These are phyloP conservation scores for Blastomyces silverae DNA, from an alignment of 2,329 filamentous ascomycete species.

Conservation along the genomic window DNA sequence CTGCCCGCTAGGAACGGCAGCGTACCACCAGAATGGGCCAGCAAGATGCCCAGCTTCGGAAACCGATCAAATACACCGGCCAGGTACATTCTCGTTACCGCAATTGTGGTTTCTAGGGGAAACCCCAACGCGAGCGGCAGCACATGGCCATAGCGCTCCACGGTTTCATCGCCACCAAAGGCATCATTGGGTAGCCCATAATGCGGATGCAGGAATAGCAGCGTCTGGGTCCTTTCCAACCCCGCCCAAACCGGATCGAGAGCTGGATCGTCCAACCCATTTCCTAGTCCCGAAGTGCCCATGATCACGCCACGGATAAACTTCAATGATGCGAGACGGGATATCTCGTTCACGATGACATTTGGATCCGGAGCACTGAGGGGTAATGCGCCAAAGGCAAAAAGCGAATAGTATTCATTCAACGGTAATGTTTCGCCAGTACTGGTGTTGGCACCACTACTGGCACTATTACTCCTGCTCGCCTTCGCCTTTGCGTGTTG, in stretches of 20 bases:
- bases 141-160: slow-evolving; percentile 74
- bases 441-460: background rate
- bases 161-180: slow-evolving; percentile 67
- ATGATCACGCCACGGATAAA: slow-evolving; percentile 81
- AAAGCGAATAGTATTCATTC: slow-evolving; percentile 59
- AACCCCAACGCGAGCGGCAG: slow-evolving; percentile 80
- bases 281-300: slow-evolving; percentile 72
- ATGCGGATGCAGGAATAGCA: slow-evolving; percentile 84
- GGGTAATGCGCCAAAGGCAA: slow-evolving; percentile 76
- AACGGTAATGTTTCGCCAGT: slow-evolving; percentile 14
- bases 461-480: background rate
- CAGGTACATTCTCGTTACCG: slow-evolving; percentile 80
- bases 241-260: slow-evolving; percentile 67
- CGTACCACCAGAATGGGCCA: slow-evolving; percentile 84
- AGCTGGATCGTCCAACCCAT: slow-evolving; percentile 68
- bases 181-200: slow-evolving; percentile 78
- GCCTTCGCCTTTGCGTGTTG: slow-evolving; percentile 5
- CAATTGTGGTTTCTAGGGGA: slow-evolving; percentile 87
- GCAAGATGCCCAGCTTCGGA: slow-evolving; percentile 60
- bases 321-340: slow-evolving; percentile 53
- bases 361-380: slow-evolving; percentile 59
- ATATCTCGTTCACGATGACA: slow-evolving; percentile 57
- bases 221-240: slow-evolving; percentile 56
- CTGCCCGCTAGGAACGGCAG: slow-evolving; percentile 81
- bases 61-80: slow-evolving; percentile 76